Conservation (phyloP, 345 rosid species). For the Rhizophora mangle region DNA sequence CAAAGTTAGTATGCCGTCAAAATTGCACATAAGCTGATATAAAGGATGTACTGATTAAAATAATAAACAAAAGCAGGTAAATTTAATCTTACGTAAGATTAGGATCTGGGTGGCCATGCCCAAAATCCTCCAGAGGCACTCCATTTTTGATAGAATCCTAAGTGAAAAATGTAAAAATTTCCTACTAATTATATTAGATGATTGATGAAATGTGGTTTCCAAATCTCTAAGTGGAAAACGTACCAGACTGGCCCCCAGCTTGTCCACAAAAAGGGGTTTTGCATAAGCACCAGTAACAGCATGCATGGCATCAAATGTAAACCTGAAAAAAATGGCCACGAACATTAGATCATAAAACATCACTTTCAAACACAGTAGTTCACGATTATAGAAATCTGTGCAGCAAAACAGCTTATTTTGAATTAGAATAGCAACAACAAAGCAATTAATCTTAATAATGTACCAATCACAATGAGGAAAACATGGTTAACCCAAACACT, state of each 20-base stretch:
- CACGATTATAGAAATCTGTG: background rate
- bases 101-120: slow-evolving; percentile 98
- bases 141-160: slow-evolving; percentile 88
- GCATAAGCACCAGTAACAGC: slow-evolving; percentile 99
- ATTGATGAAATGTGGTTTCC: slow-evolving; percentile 15
- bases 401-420: no score
- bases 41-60: background rate
- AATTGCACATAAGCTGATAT: slow-evolving; percentile 7
- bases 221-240: slow-evolving; percentile 16
- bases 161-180: slow-evolving; percentile 23
- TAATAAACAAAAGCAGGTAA: background rate
- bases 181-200: slow-evolving; percentile 9
- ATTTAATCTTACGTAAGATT: slow-evolving; percentile 74
- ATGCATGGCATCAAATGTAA: slow-evolving; percentile 92
- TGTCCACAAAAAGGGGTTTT: slow-evolving; percentile 84
- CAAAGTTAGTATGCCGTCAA: slow-evolving; percentile 13
- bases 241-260: slow-evolving; percentile 75
- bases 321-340: slow-evolving; percentile 40
- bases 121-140: slow-evolving; percentile 93
- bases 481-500: no score
- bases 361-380: slow-evolving; percentile 6
- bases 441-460: no score
- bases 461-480: no score
- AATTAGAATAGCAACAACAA: no score
- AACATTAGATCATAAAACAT: slow-evolving; percentile 7